phyloP scores from a whole-genome alignment of 2,329 filamentous ascomycete genomes.

The Beauveria sp. region DNA sequence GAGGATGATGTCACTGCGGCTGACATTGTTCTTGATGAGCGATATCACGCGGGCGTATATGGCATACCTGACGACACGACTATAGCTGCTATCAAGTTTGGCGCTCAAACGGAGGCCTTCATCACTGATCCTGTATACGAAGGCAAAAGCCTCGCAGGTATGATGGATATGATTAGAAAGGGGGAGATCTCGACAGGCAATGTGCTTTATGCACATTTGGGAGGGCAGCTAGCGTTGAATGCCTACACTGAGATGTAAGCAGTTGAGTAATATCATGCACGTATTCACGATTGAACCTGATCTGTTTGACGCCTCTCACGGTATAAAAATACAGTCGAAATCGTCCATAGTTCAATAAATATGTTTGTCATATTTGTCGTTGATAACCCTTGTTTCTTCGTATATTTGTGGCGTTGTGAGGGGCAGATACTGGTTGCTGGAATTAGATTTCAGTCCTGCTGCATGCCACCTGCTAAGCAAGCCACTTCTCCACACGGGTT shows the following conservation, averaged over 20 bases:
- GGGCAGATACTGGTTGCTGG: background rate
- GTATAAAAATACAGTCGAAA: background rate
- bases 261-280: background rate
- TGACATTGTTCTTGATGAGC: constrained; percentile 54
- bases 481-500: background rate
- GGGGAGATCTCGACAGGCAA: constrained; percentile 57
- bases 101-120: constrained; percentile 60
- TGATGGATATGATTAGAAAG: constrained; percentile 60
- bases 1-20: constrained; percentile 52
- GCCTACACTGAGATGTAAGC: constrained; percentile 44
- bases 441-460: background rate
- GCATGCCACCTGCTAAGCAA: background rate
- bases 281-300: background rate
- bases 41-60: constrained; percentile 60
- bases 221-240: constrained; percentile 62
- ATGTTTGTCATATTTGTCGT: background rate
- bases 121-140: constrained; percentile 72
- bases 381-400: background rate
- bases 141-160: constrained; percentile 65
- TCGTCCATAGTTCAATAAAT: too few relatives aligned
- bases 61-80: constrained; percentile 60
- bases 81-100: constrained; percentile 60
- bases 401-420: background rate
- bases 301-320: too few relatives aligned
- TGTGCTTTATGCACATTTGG: constrained; percentile 64